Conservation (phyloP, 2,329 filamentous ascomycete species). For the Colletotrichum sp. region DNA sequence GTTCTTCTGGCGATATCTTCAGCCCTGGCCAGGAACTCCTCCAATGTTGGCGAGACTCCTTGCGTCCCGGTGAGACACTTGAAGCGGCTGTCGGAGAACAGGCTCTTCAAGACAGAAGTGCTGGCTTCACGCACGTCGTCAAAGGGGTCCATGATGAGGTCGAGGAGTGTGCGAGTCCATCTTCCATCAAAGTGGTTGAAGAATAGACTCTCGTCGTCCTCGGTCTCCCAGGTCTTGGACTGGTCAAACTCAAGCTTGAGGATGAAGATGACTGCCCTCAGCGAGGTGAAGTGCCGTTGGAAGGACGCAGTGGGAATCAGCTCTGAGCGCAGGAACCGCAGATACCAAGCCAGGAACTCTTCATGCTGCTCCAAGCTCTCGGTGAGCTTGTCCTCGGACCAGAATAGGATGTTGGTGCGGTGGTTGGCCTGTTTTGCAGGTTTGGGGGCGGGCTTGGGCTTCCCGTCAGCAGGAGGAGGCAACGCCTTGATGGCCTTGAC, state of each 20-base stretch:
- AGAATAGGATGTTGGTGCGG: slow-evolving; percentile 40
- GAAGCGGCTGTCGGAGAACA: slow-evolving; percentile 48
- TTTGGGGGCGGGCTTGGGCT: neutral
- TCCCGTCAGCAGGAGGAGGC: slow-evolving; percentile 1
- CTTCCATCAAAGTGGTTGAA: slow-evolving; percentile 48
- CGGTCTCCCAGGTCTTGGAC: slow-evolving; percentile 41
- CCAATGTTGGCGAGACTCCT: slow-evolving; percentile 36
- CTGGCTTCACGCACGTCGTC: slow-evolving; percentile 81
- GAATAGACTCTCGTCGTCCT: slow-evolving; percentile 42
- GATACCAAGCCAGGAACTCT: slow-evolving; percentile 76
- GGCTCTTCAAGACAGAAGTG: slow-evolving; percentile 51
- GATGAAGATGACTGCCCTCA: slow-evolving; percentile 74
- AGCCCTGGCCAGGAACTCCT: slow-evolving; percentile 54
- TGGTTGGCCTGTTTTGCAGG: slow-evolving; percentile 25
- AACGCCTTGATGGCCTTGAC: slow-evolving; percentile 18
- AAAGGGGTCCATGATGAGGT: slow-evolving; percentile 87
- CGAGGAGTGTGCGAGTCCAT: slow-evolving; percentile 71
- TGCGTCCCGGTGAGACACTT: slow-evolving; percentile 21
- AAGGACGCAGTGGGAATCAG: slow-evolving; percentile 85
- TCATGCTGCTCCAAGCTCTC: slow-evolving; percentile 56
- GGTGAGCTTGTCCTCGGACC: slow-evolving; percentile 40
- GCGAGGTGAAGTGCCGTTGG: slow-evolving; percentile 82
- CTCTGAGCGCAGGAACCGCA: slow-evolving; percentile 74
- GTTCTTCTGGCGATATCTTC: slow-evolving; percentile 69
- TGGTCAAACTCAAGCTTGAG: slow-evolving; percentile 71